Evolutionary conservation across 2,329 filamentous ascomycete genomes (phyloP), one percentile per base, ranked within the genome.

Genomic region (Ceratocystis alfenasii): DNA sequence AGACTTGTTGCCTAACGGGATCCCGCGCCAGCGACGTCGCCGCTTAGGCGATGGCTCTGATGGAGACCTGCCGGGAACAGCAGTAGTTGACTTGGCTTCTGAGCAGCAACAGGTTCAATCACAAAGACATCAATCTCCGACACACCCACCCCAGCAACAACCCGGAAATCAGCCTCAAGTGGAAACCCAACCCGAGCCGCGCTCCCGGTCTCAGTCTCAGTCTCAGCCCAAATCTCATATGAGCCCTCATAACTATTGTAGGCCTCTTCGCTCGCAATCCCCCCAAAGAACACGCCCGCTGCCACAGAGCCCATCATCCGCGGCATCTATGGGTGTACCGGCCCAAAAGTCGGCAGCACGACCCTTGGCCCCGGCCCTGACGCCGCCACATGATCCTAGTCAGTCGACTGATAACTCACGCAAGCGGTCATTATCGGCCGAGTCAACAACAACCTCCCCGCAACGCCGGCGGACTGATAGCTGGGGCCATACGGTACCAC

Each of bases 341-440:
- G 15, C 50, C 8, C 50, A 55, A 28, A 30, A 30, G 50, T 30
- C 50, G 20, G 20, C 50, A 0, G 50, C 20, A 28, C 20, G 25
- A 25, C 76, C 50, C 70, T 75, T 2, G 74, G 77, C 12, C 72
- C 76, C 65, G 71, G 73, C 79, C 1, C 75, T 83, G 33, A 84
- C 82, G 1, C 82, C 81, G 0, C 81, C 81, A 1, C 81, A 84
- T 60, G 82, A 84, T 69, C 76, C 75, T 5, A 70, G 75, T 0
- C 60, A 61, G 15, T 48, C 55, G 20, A 33, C 25, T 3, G 57
- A 25, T 7, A 44, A 44, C 44, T n/a, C 63, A 5, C 66, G 66
- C 45, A 67, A 67, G 59, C 66, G 66, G 15, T 67, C 66, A 10
- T 41, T 65, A 5, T 62, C 53, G n/a, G 17, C 30, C 17, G 46